Evolutionary conservation across 2,329 filamentous ascomycete species (phyloP), one percentile per base, ranked within the genome.

Genomic region (Zasmidium angulare): DNA sequence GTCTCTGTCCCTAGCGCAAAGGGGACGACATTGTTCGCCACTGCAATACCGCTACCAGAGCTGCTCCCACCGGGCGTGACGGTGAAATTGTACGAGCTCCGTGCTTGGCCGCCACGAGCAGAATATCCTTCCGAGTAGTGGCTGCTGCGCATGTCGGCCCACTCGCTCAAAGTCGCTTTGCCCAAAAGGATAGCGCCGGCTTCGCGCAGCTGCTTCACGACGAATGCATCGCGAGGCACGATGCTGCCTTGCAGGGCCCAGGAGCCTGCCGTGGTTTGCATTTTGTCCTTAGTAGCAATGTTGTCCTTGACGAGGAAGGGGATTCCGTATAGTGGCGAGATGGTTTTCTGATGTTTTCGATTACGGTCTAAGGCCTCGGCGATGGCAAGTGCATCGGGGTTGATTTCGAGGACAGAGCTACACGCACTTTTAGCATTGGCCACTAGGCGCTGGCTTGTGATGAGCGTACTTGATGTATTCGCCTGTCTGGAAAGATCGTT

Each of bases 241-340:
- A 86, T 76, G 49, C 80, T 86, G 1, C 88, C 89, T 1, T 89
- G 72, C 0, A 92, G 79, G 19, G 85, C 85, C 81, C 79, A 87
- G 67, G 82, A 85, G 0, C 89, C 89, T 0, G 89, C 88, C 0
- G 89, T 91, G 1, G 89, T 92, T 69, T 91, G 82, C 81, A 92
- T 84, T 53, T 82, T 82, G 70, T 91, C 89, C 63, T 85, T 85
- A 9, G 83, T 85, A 22, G 81, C 86, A 56, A 90, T 88, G 69
- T 88, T 89, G 70, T 92, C 89, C 74, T 92, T 92, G 63, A 91
- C 83, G 1, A 88, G 78, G 70, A 89, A 89, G 0, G 89, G 89
- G 47, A 93, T 89, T 2, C 89, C 89, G 70, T 92, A 89, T 1
- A 93, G 79, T 0, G 85, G 84, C 1, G 10, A 86, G 72, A 43